These are phyloP conservation scores for Houttuynia cordata DNA, from an alignment of 164 flowering plant genomes.

Conservation along the genomic window DNA sequence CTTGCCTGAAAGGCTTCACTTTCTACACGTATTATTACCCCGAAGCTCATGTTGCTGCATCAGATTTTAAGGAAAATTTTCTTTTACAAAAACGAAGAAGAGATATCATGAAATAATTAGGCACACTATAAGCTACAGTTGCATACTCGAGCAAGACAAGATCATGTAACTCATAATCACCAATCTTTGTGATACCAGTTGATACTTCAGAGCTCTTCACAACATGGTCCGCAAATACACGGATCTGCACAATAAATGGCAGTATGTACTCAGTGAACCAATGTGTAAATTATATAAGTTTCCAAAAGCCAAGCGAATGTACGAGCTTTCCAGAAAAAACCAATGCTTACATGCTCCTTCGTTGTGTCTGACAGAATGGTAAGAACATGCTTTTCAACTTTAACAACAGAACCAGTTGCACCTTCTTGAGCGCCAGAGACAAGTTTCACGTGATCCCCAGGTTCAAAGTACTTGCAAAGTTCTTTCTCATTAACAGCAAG, in stretches of 20 bases:
- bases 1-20: slow-evolving; percentile 96
- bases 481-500: slow-evolving; percentile 72
- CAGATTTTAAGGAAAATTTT: slow-evolving; percentile 3
- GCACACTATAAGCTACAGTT: slow-evolving; percentile 8
- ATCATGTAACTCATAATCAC: slow-evolving; percentile 97
- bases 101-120: background rate
- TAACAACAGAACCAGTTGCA: slow-evolving; percentile 93
- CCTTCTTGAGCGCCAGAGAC: slow-evolving; percentile 90
- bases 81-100: background rate
- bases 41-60: slow-evolving; percentile 79
- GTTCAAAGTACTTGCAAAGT: slow-evolving; percentile 88
- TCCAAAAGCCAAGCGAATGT: background rate
- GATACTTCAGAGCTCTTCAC: slow-evolving; percentile 97
- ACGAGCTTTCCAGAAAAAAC: background rate
- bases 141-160: slow-evolving; percentile 80
- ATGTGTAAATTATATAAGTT: background rate
- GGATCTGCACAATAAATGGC: slow-evolving; percentile 36
- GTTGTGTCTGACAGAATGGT: slow-evolving; percentile 83
- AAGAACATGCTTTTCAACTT: slow-evolving; percentile 85
- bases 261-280: background rate
- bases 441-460: slow-evolving; percentile 95
- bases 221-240: slow-evolving; percentile 91
- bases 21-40: slow-evolving; percentile 91
- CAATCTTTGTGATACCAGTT: slow-evolving; percentile 76
- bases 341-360: slow-evolving; percentile 72